Base-by-base conservation (phyloP, 495 filamentous ascomycete species). In the Xylaria scruposa region DNA sequence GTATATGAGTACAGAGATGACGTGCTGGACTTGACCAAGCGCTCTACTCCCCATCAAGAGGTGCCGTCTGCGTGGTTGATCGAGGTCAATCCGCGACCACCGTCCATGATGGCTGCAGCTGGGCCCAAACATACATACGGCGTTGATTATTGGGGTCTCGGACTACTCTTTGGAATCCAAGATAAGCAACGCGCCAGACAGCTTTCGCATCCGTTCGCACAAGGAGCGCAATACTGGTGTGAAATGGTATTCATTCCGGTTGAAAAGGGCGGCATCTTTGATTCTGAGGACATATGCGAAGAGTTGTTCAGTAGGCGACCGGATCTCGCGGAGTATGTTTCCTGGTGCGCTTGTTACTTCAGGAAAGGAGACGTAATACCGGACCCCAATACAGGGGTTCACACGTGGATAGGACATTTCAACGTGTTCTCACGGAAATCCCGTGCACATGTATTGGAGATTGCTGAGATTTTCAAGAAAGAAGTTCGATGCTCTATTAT, bases 51-150 rank as follows among this genome's bases (percentile, higher is more conserved):
- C 58, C 29, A 2, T 31, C 12, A 31, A 31, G 58, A 21, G 66
- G 47, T 24, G 4, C 78, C 0, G 61, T 47, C 31, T 78, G 80
- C 38, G 78, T 65, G 75, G 44, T 74, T 84, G 5, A 36, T 80
- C 42, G 82, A 84, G 70, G 80, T 84, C 75, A 84, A 84, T 53
- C 76, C 81, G 12, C 81, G 82, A 1, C 80, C 82, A 0, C 80
- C 81, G 0, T 83, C 81, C 1, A 76, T 70, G 62, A 73, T 74
- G 38, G 80, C 74, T 33, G 73, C 78, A 5, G 66, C 74, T 1
- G 78, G 77, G 6, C 63, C 75, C 0, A 56, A 74, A 19, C 70
- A 73, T 26, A 83, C 84, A 1, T 83, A 84, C 70, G 84, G 84
- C 29, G 77, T 86, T 19, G 84, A 85, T 46, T 84, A 79, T 72